These are phyloP conservation scores for Paracorniculantispora psalliotae DNA, from an alignment of 2,329 filamentous ascomycete genomes.

Conservation along the genomic window DNA sequence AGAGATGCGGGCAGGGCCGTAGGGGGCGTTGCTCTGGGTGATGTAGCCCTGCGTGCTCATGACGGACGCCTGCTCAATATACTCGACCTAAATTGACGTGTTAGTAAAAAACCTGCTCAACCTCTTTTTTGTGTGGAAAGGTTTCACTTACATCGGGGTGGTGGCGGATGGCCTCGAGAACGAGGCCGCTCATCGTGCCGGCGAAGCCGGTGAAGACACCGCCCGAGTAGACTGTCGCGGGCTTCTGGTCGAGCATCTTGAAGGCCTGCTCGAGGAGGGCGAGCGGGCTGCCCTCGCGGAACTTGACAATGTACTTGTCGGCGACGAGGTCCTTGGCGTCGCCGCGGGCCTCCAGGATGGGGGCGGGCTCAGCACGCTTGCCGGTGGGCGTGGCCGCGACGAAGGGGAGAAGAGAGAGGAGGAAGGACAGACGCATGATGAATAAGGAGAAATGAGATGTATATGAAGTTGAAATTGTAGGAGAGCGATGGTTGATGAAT, in stretches of 20 bases:
- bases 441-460: too few species aligned
- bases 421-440: conserved; percentile 5
- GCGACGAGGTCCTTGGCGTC: conserved; percentile 13
- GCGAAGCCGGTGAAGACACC: conserved; percentile 21
- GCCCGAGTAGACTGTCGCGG: conserved; percentile 16
- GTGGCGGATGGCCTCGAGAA: conserved; percentile 16
- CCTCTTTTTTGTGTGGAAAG: too few species aligned
- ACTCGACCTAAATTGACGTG: conserved; percentile 24
- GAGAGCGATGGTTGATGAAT: background rate
- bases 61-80: conserved; percentile 30
- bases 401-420: conserved; percentile 11
- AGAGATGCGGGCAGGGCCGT: conserved; percentile 31
- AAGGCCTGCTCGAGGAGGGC: conserved; percentile 13
- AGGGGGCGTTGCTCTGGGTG: conserved; percentile 29
- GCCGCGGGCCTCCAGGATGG: conserved; percentile 16
- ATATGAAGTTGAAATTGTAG: too few species aligned
- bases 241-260: conserved; percentile 14
- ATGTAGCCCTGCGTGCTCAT: conserved; percentile 22
- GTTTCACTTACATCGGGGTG: conserved; percentile 14
- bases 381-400: conserved; percentile 4
- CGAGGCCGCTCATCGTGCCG: conserved; percentile 12
- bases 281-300: conserved; percentile 16
- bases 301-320: conserved; percentile 22
- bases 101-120: background rate
- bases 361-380: conserved; percentile 17